Evolutionary conservation across 2,329 filamentous ascomycete genomes (phyloP).

Genomic region (Malbranchea zuffiana): DNA sequence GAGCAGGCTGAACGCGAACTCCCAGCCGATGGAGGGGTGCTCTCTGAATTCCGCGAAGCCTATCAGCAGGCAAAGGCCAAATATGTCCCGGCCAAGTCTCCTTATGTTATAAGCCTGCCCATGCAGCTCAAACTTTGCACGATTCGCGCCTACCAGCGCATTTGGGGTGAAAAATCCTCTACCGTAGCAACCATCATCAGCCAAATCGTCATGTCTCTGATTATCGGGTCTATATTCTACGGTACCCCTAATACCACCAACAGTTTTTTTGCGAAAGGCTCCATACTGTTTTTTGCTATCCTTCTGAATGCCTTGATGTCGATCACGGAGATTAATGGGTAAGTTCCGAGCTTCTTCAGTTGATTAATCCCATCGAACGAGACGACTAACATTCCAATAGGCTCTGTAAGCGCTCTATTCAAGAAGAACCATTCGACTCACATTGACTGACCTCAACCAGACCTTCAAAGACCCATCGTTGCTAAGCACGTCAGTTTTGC

Average conservation of each 20-base stretch:
- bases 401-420: conserved; percentile 15
- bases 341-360: conserved; percentile 1
- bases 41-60: conserved; percentile 23
- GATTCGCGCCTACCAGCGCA: conserved; percentile 64
- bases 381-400: conserved; percentile 9
- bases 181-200: conserved; percentile 55
- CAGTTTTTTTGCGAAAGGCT: conserved; percentile 68
- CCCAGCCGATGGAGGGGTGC: conserved; percentile 24
- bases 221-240: conserved; percentile 52
- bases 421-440: background rate
- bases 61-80: conserved; percentile 28
- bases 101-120: conserved; percentile 65
- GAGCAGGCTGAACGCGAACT: conserved; percentile 22
- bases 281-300: conserved; percentile 75
- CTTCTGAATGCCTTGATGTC: conserved; percentile 53
- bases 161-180: conserved; percentile 64
- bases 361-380: background rate
- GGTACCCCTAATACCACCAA: conserved; percentile 51
- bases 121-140: conserved; percentile 76
- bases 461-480: conserved; percentile 81
- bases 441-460: conserved; percentile 39
- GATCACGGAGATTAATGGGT: conserved; percentile 58
- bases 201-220: conserved; percentile 63
- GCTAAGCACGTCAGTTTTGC: conserved; percentile 85
- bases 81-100: conserved; percentile 34